Evolutionary conservation across 345 rosid genomes (phyloP), one percentile per base, ranked within the genome.

Genomic region (Lumnitzera racemosa): DNA sequence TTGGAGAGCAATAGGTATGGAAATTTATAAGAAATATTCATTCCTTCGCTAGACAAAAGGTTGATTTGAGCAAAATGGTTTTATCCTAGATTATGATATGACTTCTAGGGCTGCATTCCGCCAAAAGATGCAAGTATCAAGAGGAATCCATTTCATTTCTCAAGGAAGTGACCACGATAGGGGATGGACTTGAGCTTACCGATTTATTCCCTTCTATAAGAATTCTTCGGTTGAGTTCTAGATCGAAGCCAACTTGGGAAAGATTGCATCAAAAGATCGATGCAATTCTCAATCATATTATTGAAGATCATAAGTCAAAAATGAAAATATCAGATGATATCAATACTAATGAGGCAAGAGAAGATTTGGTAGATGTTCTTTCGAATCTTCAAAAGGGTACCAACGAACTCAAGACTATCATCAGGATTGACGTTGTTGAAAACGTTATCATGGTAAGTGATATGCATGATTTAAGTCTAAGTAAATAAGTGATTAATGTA

Each of bases 301-400:
- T 74, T 12, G 58, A 55, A 3, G 75, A 72, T 24, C 79, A 78
- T 55, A 59, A 15, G 27, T 49, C 13, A 59, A 68, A 46, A 49
- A 62, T 56, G 50, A 50, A 61, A 25, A 52, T 7, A 0, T 36
- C 55, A 2, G 24, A 2, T 16, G 31, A 23, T n/a, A 46, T 14
- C 2, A 31, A 64, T 13, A 55, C n/a, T 3, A 23, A 14, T 0
- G 46, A 55, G 12, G 53, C 49, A 5, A 47, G 15, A 16, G 71
- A 77, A 60, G 78, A 74, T 62, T 43, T 76, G n/a, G 62, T 76
- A 11, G 72, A 72, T 61, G 80, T 76, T 5, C 62, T 76, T 56
- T 51, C 72, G 53, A 69, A 49, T 24, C 64, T 76, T 51, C 72
- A 69, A 5, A 16, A 50, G 56, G 24, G 43, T 36, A 7, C 46